A percentile compares a stretch with the other conserved stretches of the same genome.
These are phyloP conservation scores for Drechslerella dactyloides DNA, from an alignment of 2,329 filamentous ascomycete genomes.

Conservation along the genomic window DNA sequence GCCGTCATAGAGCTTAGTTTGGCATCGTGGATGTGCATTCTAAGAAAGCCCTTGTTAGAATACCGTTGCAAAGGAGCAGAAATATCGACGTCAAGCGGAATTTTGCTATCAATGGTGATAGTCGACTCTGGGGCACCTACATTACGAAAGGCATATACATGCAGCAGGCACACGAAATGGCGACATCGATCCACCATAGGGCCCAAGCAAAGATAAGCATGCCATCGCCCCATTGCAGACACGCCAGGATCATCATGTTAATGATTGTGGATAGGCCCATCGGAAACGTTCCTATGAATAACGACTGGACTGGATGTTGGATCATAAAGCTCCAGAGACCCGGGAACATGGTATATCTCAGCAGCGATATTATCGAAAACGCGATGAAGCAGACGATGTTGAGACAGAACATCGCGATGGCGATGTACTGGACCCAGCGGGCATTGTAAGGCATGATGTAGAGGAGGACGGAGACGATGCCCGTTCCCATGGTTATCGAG, in stretches of 20 bases:
- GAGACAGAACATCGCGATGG: conserved; percentile 67
- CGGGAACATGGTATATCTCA: conserved; percentile 71
- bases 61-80: background rate
- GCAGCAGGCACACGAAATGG: conserved; percentile 64
- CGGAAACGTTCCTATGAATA: conserved; percentile 73
- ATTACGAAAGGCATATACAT: conserved; percentile 67
- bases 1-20: conserved; percentile 68
- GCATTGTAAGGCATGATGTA: conserved; percentile 68
- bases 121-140: conserved; percentile 56
- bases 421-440: conserved; percentile 66
- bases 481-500: conserved; percentile 70
- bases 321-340: conserved; percentile 72
- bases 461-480: conserved; percentile 70
- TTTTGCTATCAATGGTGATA: background rate
- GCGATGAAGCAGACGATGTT: conserved; percentile 67
- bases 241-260: conserved; percentile 69
- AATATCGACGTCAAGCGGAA: too few species aligned
- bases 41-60: background rate
- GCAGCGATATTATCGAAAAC: conserved; percentile 64
- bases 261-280: conserved; percentile 74
- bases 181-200: conserved; percentile 67
- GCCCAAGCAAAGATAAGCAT: conserved; percentile 65
- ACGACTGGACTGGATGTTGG: conserved; percentile 68
- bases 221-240: conserved; percentile 68
- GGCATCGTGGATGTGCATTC: conserved; percentile 58